These are phyloP conservation scores for Solanum aculeatissimum DNA, from an alignment of 305 asterid genomes.

Conservation along the genomic window DNA sequence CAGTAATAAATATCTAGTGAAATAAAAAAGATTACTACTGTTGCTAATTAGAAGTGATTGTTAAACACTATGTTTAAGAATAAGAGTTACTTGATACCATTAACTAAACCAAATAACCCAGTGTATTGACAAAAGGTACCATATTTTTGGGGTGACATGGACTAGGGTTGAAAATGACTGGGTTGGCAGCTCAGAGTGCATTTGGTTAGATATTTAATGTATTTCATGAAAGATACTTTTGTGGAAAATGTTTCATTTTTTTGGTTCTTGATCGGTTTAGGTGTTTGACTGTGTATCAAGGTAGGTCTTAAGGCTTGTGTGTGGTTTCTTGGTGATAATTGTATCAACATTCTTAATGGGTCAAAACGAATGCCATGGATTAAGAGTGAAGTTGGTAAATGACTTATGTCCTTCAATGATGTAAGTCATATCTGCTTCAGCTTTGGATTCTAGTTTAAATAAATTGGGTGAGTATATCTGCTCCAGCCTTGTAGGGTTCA, in stretches of 20 bases:
- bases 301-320: neutral
- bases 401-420: neutral
- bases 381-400: neutral
- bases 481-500: neutral
- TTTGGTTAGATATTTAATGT: neutral
- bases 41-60: neutral
- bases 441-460: neutral
- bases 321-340: neutral
- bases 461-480: neutral
- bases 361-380: neutral
- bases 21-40: neutral
- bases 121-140: neutral
- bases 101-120: neutral
- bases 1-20: neutral
- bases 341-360: neutral
- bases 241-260: neutral
- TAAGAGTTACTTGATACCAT: neutral
- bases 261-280: neutral
- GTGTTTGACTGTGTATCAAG: neutral
- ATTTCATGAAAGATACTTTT: neutral
- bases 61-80: neutral
- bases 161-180: neutral
- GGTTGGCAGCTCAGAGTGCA: neutral
- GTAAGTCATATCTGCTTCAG: neutral
- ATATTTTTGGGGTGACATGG: neutral